Evolutionary conservation across 768 basidiomycete genomes (phyloP).

Genomic region (Mrakia blollopis): DNA sequence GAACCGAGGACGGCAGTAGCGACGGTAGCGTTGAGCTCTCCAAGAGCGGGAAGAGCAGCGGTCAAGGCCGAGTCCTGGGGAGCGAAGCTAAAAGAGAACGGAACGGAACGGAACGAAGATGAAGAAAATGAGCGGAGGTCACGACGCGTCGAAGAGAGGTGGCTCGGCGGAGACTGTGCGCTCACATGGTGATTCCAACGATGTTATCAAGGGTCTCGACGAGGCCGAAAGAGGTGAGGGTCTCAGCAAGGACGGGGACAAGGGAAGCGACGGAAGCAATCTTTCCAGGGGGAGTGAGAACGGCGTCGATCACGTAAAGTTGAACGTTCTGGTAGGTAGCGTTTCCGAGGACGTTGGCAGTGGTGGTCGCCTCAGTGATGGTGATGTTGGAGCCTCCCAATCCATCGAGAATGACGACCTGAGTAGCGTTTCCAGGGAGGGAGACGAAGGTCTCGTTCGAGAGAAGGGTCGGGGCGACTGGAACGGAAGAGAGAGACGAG

Average conservation of each 20-base stretch:
- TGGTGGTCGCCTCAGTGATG: neutral
- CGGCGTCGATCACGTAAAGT: neutral
- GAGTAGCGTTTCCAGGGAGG: conserved; percentile 6
- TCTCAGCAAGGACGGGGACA: neutral
- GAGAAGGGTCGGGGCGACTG: neutral
- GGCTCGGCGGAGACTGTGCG: no score
- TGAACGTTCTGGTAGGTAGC: conserved; percentile 8
- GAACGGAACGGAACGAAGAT: no score
- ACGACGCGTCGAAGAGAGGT: no score
- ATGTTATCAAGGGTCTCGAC: neutral
- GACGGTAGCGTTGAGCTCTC: neutral
- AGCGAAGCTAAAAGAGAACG: neutral
- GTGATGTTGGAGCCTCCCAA: neutral
- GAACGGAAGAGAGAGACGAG: neutral
- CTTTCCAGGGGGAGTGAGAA: neutral
- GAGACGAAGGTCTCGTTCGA: neutral
- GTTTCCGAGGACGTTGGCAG: neutral
- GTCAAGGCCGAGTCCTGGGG: conserved; percentile 6
- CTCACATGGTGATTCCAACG: neutral
- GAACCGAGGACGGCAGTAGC: neutral
- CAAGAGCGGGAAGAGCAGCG: neutral
- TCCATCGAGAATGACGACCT: neutral
- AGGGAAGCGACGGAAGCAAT: neutral
- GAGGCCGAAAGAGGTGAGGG: neutral
- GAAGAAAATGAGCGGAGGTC: no score